A percentile compares a stretch with the other conserved stretches of the same genome.
These are phyloP conservation scores for Polyporus arcularius DNA, from an alignment of 768 basidiomycete species.

Conservation along the genomic window DNA sequence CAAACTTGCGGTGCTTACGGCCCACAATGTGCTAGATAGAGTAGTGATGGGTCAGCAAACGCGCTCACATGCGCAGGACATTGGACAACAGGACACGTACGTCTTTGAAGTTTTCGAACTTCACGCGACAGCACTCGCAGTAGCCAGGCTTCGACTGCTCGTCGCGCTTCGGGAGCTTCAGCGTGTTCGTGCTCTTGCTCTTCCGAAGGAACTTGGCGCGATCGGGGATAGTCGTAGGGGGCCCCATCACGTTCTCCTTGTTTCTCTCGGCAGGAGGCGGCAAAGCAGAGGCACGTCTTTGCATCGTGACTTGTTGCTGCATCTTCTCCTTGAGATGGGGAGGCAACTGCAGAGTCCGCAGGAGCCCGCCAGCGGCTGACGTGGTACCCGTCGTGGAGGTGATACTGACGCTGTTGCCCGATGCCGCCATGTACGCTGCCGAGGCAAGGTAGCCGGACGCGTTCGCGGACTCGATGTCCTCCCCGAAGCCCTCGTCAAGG, in stretches of 20 bases:
- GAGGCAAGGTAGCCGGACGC: slow-evolving; percentile 74
- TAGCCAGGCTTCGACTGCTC: slow-evolving; percentile 93
- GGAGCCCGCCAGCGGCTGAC: slow-evolving; percentile 52
- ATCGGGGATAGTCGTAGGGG: slow-evolving; percentile 60
- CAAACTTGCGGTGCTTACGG: slow-evolving; percentile 81
- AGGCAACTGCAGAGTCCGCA: slow-evolving; percentile 52
- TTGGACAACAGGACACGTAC: slow-evolving; percentile 46
- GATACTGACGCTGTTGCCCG: slow-evolving; percentile 91
- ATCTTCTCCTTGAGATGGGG: slow-evolving; percentile 55
- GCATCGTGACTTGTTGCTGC: slow-evolving; percentile 68
- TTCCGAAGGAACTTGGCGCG: slow-evolving; percentile 59
- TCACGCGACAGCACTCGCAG: slow-evolving; percentile 92
- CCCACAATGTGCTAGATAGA: slow-evolving; percentile 64
- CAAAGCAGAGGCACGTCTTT: slow-evolving; percentile 47
- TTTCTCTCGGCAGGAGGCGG: slow-evolving; percentile 32
- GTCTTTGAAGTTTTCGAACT: slow-evolving; percentile 84
- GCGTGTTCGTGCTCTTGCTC: slow-evolving; percentile 79
- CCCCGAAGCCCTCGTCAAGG: slow-evolving; percentile 41
- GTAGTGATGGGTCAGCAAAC: not conserved
- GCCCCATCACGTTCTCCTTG: slow-evolving; percentile 60
- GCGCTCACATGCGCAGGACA: not conserved
- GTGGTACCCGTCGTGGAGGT: slow-evolving; percentile 91
- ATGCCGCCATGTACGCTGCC: slow-evolving; percentile 80
- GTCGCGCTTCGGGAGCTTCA: slow-evolving; percentile 74
- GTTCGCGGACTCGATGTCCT: slow-evolving; percentile 53